Conservation (phyloP, 2,329 filamentous ascomycete genomes). For the Sporothrix phasma region DNA sequence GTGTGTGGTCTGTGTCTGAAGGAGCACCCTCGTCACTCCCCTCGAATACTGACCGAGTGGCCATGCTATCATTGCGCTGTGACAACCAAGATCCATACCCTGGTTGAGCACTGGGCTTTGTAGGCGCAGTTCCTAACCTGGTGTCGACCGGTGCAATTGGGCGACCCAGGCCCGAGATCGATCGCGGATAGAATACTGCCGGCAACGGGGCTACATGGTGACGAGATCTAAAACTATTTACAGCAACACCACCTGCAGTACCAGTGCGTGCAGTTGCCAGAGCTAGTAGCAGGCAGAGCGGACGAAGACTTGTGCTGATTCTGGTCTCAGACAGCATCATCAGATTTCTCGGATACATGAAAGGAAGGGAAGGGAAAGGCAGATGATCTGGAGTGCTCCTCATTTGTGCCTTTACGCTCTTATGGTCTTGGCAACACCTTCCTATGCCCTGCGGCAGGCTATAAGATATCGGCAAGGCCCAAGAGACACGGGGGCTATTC, state of each 20-base stretch:
- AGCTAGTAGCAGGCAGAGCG: not conserved
- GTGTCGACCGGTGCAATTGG: not conserved
- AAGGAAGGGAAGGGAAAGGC: not conserved
- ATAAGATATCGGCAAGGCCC: no score
- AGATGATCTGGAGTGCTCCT: no score
- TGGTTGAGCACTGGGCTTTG: not conserved
- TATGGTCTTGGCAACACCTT: no score
- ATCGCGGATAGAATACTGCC: not conserved
- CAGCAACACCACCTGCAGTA: not conserved
- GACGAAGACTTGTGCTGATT: not conserved
- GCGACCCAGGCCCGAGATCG: not conserved
- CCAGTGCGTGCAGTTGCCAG: not conserved
- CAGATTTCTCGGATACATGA: not conserved
- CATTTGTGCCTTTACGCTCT: no score
- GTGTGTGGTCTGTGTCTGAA: not conserved
- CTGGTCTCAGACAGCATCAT: not conserved
- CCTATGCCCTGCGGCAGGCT: no score
- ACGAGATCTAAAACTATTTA: not conserved
- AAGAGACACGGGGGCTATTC: no score
- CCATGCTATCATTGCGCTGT: conserved; percentile 1
- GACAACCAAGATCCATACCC: conserved; percentile 1
- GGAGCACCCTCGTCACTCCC: not conserved
- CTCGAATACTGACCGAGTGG: not conserved
- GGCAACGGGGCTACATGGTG: not conserved
- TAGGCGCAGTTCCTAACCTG: conserved; percentile 7